Conservation (phyloP, 108 stramenopile species). For the Nitzschia putrida region DNA sequence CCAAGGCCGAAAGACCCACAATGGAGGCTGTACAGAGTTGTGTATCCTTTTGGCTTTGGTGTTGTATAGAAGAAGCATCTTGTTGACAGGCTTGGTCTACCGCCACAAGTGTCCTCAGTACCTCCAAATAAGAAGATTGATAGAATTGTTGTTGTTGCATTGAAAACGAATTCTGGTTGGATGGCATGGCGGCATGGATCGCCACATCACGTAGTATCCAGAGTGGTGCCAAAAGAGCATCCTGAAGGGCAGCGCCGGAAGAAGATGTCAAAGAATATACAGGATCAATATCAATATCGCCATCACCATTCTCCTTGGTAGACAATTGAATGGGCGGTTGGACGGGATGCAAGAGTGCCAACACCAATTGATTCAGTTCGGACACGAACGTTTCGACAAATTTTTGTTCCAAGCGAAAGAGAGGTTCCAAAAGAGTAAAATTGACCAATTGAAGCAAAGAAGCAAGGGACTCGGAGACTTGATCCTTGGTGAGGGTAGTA, state of each 20-base stretch:
- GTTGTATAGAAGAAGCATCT: conserved; percentile 10
- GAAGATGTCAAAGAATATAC: no score
- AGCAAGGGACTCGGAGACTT: conserved; percentile 22
- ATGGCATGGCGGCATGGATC: not conserved
- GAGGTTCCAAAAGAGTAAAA: conserved; percentile 31
- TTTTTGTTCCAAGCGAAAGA: conserved; percentile 21
- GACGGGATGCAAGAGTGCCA: conserved; percentile 26
- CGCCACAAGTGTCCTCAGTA: conserved; percentile 40
- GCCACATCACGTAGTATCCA: conserved; percentile 48
- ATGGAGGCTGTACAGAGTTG: conserved; percentile 35
- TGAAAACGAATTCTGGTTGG: not conserved
- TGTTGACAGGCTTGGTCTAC: conserved; percentile 34
- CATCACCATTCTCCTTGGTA: no score
- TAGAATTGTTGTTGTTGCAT: conserved; percentile 6
- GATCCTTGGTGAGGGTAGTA: conserved; percentile 1
- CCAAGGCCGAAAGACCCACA: conserved; percentile 45
- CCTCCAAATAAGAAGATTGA: conserved; percentile 26
- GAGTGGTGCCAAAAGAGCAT: conserved; percentile 33
- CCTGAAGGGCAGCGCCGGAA: not conserved
- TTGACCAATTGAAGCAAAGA: conserved; percentile 30
- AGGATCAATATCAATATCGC: no score
- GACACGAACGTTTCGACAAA: conserved; percentile 12
- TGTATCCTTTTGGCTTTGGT: no score
- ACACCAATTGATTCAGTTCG: conserved; percentile 29
- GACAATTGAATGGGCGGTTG: not conserved